Evolutionary conservation across 129 eudicot genomes (phyloP).

Genomic region (Erigeron canadensis): DNA sequence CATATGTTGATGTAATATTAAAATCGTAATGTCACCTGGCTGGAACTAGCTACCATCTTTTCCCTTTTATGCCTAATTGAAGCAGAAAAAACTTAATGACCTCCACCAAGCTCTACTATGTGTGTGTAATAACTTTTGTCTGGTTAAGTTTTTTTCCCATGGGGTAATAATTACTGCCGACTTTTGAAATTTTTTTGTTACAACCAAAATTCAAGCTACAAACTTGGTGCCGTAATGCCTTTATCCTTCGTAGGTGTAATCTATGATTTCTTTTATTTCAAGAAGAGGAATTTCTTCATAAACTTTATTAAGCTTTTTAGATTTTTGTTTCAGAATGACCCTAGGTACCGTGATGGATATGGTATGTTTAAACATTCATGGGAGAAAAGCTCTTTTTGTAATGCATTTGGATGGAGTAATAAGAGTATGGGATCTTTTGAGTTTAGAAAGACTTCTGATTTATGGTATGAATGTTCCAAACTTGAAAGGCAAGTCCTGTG

Average conservation of each 20-base stretch:
- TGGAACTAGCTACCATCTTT: no score
- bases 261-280: neutral
- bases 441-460: constrained; percentile 54
- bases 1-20: neutral
- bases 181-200: neutral
- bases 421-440: constrained; percentile 76
- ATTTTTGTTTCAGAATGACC: constrained; percentile 45
- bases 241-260: neutral
- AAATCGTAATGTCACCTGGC: neutral
- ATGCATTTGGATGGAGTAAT: constrained; percentile 85
- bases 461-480: constrained; percentile 46
- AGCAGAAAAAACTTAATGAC: no score
- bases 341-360: constrained; percentile 67
- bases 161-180: neutral
- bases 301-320: constrained; percentile 20
- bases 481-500: constrained; percentile 45
- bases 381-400: constrained; percentile 63
- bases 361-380: constrained; percentile 49
- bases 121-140: neutral
- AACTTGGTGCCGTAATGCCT: neutral
- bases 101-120: constrained; percentile 3
- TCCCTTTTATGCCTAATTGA: neutral
- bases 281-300: neutral
- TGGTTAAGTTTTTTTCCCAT: neutral
- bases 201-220: constrained; percentile 13